phyloP scores from a whole-genome alignment of 2,329 filamentous ascomycete genomes.

The Cladosporium oxysporum region DNA sequence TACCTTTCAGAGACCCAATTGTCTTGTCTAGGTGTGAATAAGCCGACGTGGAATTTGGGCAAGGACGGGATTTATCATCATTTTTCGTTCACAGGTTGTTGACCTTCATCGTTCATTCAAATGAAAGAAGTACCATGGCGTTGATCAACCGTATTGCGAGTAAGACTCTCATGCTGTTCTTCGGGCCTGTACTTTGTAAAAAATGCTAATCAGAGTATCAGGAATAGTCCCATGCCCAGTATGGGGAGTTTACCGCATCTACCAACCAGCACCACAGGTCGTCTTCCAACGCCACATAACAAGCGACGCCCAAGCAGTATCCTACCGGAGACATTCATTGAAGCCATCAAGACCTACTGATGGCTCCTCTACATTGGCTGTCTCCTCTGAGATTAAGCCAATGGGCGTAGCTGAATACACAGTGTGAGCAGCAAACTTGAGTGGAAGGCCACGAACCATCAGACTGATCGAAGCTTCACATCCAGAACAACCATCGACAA shows the following conservation, averaged over 20 bases:
- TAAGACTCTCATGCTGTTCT: neutral
- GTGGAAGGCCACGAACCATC: neutral
- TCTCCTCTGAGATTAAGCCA: constrained; percentile 13
- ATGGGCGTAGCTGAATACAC: constrained; percentile 2
- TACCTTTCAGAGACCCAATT: neutral
- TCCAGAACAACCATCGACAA: constrained; percentile 73
- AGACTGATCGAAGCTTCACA: neutral
- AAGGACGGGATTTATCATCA: neutral
- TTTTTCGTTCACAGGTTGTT: neutral
- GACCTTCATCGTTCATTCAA: neutral
- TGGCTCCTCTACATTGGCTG: neutral
- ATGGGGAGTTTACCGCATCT: neutral
- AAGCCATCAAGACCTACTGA: neutral
- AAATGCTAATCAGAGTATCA: neutral
- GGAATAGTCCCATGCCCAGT: neutral
- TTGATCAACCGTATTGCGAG: neutral
- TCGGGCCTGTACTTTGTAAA: neutral
- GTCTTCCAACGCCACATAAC: neutral
- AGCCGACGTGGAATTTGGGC: neutral
- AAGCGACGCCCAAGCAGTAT: neutral
- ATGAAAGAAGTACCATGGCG: neutral
- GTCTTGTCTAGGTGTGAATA: neutral
- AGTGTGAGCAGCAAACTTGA: neutral
- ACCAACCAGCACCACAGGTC: neutral
- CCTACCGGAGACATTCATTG: neutral